These are phyloP conservation scores for Casuarina equisetifolia DNA, from an alignment of 306 rosid species.

Conservation along the genomic window DNA sequence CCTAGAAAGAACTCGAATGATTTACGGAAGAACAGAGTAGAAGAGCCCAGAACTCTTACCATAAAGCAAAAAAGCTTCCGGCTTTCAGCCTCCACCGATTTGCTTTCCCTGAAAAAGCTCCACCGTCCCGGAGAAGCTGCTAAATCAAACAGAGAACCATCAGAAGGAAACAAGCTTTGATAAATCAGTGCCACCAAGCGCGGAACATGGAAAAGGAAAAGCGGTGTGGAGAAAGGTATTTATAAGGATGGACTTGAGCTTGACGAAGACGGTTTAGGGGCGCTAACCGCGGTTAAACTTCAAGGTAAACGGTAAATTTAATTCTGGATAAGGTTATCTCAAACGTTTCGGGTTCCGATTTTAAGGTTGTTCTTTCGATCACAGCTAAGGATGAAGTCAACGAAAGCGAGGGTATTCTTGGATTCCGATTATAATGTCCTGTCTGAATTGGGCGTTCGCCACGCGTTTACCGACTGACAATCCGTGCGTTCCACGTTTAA, in stretches of 20 bases:
- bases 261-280: background rate
- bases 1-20: background rate
- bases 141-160: background rate
- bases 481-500: background rate
- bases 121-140: background rate
- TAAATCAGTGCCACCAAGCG: background rate
- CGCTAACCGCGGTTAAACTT: conserved; percentile 15
- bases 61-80: background rate
- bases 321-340: conserved; percentile 1
- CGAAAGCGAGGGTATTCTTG: too few relatives aligned
- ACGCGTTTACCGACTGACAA: background rate
- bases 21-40: background rate
- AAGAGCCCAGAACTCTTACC: background rate
- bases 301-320: conserved; percentile 1
- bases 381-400: background rate
- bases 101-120: background rate
- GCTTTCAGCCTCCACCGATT: background rate
- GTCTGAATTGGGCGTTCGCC: background rate
- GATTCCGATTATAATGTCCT: background rate
- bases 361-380: background rate
- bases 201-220: background rate
- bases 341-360: conserved; percentile 8
- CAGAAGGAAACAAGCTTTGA: background rate
- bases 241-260: conserved; percentile 3
- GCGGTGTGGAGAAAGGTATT: background rate